These are phyloP conservation scores for Tolypocladium tundrense DNA, from an alignment of 2,329 filamentous ascomycete species.

Conservation along the genomic window DNA sequence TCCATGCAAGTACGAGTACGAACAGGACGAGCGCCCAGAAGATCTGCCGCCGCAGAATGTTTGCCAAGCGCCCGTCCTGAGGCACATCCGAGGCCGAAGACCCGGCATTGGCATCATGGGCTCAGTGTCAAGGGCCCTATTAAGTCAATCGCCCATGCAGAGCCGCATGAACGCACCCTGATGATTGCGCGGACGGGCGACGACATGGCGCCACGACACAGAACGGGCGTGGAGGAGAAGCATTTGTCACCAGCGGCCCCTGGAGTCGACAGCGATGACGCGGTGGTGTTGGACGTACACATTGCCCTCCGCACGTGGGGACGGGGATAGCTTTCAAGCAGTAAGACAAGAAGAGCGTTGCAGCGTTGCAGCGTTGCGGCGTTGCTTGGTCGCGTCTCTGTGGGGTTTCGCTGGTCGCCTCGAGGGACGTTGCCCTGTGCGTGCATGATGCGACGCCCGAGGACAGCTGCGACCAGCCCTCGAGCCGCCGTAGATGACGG, in stretches of 20 bases:
- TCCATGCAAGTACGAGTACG: no score
- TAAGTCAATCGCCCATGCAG: not conserved
- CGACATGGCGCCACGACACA: not conserved
- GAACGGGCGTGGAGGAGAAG: not conserved
- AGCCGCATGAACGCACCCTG: not conserved
- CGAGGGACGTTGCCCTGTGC: not conserved
- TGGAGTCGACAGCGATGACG: no score
- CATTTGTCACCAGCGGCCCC: not conserved
- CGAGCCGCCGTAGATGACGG: not conserved
- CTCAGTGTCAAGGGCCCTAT: not conserved
- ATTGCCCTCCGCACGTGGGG: not conserved
- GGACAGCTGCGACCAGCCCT: no score
- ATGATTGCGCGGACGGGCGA: not conserved
- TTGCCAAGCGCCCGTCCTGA: not conserved
- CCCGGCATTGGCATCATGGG: not conserved
- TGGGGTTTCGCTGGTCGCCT: no score
- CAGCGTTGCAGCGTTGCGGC: not conserved
- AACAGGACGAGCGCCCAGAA: not conserved
- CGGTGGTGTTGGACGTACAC: not conserved
- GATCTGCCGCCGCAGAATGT: not conserved
- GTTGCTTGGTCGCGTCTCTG: no score
- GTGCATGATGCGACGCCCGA: no score
- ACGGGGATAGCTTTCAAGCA: not conserved
- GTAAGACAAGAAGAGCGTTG: not conserved
- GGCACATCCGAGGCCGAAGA: not conserved